Evolutionary conservation across 805 yeast species (phyloP), one percentile per base, ranked within the genome.

Genomic region (Yamadazyma sp.): DNA sequence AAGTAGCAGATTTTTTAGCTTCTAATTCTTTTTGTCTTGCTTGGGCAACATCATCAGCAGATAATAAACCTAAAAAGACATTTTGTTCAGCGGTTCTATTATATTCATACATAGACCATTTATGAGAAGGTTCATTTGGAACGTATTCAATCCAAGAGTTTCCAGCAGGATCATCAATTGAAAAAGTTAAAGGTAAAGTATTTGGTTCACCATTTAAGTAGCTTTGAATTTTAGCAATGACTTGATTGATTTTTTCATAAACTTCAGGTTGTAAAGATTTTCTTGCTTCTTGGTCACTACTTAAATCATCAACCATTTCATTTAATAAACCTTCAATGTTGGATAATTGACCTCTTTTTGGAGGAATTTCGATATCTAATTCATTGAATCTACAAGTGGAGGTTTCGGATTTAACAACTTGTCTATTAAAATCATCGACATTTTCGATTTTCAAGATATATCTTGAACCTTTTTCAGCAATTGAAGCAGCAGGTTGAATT

Each of bases 121-220:
- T 87, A 60, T 86, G 94, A 23, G 83, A 69, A 4, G 95, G 73
- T 56, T 87, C 96, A 40, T 86, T 89, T 13, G 96, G 96, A 40
- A 76, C 61, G 57, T 73, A 86, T 55, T 86, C 96, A 36, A 93
- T 79, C 95, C 97, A 93, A 4, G 98, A 91, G 66, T 93, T 93
- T 11, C 98, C 98, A 1, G 96, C 76, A 19, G 98, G 97, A 60
- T 93, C 98, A 58, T 89, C 96, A 8, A 87, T 65, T 16, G 73
- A 69, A 31, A 91, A 73, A 0, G 94, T 84, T 43, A 91, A 53
- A 2, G 98, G 98, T 35, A 86, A 60, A 13, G 76, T 72, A 21
- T 75, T 76, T 35, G 74, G 75, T 40, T 81, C 80, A 38, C 87
- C 91, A n/a, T 72, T 70, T 17, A 86, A 65, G 35, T 73, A 76